phyloP scores from a whole-genome alignment of 2,329 filamentous ascomycete species.

The Incumbomyces lentus region DNA sequence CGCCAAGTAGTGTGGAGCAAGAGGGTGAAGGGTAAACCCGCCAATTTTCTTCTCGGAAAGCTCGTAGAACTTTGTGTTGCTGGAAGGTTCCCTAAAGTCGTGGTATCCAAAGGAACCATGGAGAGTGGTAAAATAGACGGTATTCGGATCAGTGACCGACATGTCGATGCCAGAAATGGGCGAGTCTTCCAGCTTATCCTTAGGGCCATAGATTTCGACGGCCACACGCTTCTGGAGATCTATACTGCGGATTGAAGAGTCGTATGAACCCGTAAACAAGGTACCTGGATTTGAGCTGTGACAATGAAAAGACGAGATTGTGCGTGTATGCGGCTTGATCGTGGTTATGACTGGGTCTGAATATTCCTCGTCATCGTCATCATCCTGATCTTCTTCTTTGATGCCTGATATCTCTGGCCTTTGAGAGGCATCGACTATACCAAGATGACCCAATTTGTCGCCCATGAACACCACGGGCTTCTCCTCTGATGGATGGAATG shows the following conservation, averaged over 20 bases:
- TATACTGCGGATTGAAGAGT: constrained; percentile 78
- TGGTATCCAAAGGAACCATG: constrained; percentile 70
- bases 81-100: constrained; percentile 55
- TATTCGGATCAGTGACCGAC: constrained; percentile 56
- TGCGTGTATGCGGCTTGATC: constrained; percentile 80
- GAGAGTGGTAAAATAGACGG: constrained; percentile 79
- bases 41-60: constrained; percentile 91
- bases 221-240: constrained; percentile 74
- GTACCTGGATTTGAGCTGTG: constrained; percentile 61
- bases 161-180: constrained; percentile 81
- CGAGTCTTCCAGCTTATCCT: constrained; percentile 57
- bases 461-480: constrained; percentile 88
- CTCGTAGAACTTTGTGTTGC: constrained; percentile 57
- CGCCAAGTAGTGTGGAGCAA: constrained; percentile 69
- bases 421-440: constrained; percentile 82
- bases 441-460: constrained; percentile 84
- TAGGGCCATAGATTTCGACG: constrained; percentile 68
- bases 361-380: constrained; percentile 54
- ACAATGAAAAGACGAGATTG: constrained; percentile 76
- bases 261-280: constrained; percentile 80
- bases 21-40: constrained; percentile 75
- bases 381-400: constrained; percentile 47
- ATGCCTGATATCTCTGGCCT: constrained; percentile 39
- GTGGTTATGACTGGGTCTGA: constrained; percentile 73
- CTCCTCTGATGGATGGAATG: constrained; percentile 75